phyloP scores from a whole-genome alignment of 495 filamentous ascomycete genomes.

The Emericellopsis terricola region DNA sequence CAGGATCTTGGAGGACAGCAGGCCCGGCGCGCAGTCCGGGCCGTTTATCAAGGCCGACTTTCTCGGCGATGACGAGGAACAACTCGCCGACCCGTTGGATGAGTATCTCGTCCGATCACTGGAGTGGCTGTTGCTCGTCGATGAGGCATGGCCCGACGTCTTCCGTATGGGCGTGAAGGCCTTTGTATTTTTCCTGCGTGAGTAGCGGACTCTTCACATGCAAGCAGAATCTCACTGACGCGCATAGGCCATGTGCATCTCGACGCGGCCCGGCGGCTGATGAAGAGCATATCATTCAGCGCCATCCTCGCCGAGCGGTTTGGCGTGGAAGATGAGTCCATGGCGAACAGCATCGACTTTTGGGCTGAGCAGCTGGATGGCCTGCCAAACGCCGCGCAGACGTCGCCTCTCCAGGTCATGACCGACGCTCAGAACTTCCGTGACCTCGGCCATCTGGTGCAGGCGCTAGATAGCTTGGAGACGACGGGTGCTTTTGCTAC shows the following conservation, averaged over 20 bases:
- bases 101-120: slow-evolving; percentile 57
- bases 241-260: slow-evolving; percentile 35
- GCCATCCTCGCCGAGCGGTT: slow-evolving; percentile 3
- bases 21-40: slow-evolving; percentile 25
- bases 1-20: slow-evolving; percentile 27
- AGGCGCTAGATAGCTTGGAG: slow-evolving; percentile 48
- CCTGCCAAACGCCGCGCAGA: too few species aligned
- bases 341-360: slow-evolving; percentile 23
- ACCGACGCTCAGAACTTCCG: slow-evolving; percentile 43
- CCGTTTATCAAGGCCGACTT: slow-evolving; percentile 40
- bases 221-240: too few species aligned
- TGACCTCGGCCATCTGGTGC: slow-evolving; percentile 54
- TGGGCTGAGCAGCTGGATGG: slow-evolving; percentile 15
- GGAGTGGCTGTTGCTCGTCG: slow-evolving; percentile 67
- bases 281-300: slow-evolving; percentile 4
- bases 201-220: too few species aligned
- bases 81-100: slow-evolving; percentile 30
- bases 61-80: slow-evolving; percentile 40
- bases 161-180: slow-evolving; percentile 46
- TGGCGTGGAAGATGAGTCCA: slow-evolving; percentile 13
- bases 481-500: slow-evolving; percentile 25
- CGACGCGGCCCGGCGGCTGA: slow-evolving; percentile 31
- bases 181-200: slow-evolving; percentile 60
- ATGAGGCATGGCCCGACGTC: slow-evolving; percentile 51
- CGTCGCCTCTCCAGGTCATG: slow-evolving; percentile 5